phyloP scores from a whole-genome alignment of 129 eudicot genomes.

The Helichrysum umbraculigerum region DNA sequence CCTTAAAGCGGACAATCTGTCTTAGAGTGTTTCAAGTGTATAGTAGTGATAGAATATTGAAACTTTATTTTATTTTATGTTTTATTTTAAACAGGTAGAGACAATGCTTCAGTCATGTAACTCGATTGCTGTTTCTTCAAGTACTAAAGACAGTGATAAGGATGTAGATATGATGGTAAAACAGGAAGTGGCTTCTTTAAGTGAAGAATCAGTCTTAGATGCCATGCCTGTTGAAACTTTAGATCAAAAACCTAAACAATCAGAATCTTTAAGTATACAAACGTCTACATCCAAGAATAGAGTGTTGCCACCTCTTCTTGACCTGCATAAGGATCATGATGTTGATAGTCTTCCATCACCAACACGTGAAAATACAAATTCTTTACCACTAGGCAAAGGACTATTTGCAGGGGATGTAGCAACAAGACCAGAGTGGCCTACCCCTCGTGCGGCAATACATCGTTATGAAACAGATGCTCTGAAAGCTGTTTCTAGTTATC shows the following conservation, averaged over 20 bases:
- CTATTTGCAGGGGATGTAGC: constrained; percentile 38
- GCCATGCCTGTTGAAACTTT: constrained; percentile 23
- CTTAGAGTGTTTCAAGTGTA: neutral
- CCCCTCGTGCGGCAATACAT: constrained; percentile 48
- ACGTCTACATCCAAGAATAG: constrained; percentile 48
- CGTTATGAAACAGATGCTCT: constrained; percentile 91
- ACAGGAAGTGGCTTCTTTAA: constrained; percentile 24
- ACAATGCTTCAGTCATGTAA: constrained; percentile 42
- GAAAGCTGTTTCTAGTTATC: constrained; percentile 83
- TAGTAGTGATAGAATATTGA: constrained; percentile 9
- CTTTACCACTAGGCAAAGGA: constrained; percentile 48
- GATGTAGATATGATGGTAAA: constrained; percentile 18
- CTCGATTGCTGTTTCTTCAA: constrained; percentile 27
- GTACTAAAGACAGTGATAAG: constrained; percentile 16
- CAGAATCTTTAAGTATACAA: constrained; percentile 42
- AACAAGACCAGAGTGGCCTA: constrained; percentile 73
- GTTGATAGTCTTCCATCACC: constrained; percentile 99
- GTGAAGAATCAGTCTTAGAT: constrained; percentile 32
- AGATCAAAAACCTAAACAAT: constrained; percentile 25
- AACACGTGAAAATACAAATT: constrained; percentile 55
- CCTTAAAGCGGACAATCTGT: constrained; percentile 5
- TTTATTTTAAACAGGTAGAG: constrained; percentile 52
- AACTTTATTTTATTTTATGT: too few relatives aligned
- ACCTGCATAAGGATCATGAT: constrained; percentile 94
- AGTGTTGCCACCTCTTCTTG: constrained; percentile 68